phyloP scores from a whole-genome alignment of 2,329 filamentous ascomycete genomes.

The Penicillium griseofulvum region DNA sequence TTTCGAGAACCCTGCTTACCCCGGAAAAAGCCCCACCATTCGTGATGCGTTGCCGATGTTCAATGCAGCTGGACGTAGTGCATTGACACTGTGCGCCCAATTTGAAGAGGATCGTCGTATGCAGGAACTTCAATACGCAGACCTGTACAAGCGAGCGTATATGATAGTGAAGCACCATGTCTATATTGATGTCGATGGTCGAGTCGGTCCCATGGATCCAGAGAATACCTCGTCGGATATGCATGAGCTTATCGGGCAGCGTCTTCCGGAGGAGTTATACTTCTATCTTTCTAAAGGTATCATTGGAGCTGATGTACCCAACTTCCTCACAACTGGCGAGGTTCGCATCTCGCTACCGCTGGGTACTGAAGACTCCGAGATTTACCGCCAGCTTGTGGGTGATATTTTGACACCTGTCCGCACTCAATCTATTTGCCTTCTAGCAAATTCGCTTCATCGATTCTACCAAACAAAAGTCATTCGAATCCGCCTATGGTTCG shows the following conservation, averaged over 20 bases:
- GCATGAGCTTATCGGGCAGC: constrained; percentile 85
- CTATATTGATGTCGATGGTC: constrained; percentile 72
- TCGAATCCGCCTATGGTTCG: constrained; percentile 79
- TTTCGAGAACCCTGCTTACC: constrained; percentile 62
- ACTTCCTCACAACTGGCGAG: constrained; percentile 77
- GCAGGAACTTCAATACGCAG: constrained; percentile 71
- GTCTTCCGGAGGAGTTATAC: constrained; percentile 84
- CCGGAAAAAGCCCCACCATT: constrained; percentile 58
- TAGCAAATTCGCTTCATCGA: constrained; percentile 76
- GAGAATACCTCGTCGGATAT: constrained; percentile 77
- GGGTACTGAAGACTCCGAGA: constrained; percentile 73
- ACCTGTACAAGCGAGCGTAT: constrained; percentile 81
- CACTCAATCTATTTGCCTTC: constrained; percentile 71
- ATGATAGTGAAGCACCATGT: constrained; percentile 87
- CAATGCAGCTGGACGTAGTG: constrained; percentile 62
- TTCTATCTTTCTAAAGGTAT: constrained; percentile 84
- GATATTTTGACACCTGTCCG: constrained; percentile 71
- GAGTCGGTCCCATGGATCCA: constrained; percentile 70
- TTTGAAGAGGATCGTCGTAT: constrained; percentile 76
- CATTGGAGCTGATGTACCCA: constrained; percentile 73
- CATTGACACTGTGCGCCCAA: constrained; percentile 70
- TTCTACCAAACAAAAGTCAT: constrained; percentile 81
- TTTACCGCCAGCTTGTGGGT: constrained; percentile 77
- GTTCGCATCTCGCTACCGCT: constrained; percentile 78
- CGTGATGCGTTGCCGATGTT: constrained; percentile 77